Evolutionary conservation across 116 monocot species (phyloP), one percentile per base, ranked within the genome.

Genomic region (Cymodocea nodosa): DNA sequence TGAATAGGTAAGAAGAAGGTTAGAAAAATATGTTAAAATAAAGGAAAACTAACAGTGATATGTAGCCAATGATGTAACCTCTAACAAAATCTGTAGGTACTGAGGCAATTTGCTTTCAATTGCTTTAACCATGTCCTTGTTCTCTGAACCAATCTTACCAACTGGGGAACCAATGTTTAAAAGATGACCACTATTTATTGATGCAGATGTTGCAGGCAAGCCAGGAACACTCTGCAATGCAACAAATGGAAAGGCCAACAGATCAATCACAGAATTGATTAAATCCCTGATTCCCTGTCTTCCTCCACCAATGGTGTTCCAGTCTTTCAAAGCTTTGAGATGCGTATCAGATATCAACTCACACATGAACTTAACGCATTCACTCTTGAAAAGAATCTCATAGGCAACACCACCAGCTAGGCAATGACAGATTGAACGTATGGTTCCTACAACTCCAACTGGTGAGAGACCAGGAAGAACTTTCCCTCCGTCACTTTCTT

Each of bases 241-340:
- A 68, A 98, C 78, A 77, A 98, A 98, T 63, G 91, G 91, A 79
- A 88, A 98, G 49, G 98, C 98, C 76, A 91, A 78, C 59, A 98
- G 75, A 86, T 92, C 84, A 79, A 98, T 79, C 1, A 89, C 88
- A 23, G 80, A 67, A 75, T 88, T 82, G 36, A 89, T 68, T 68
- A 92, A 65, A 67, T 92, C 89, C 73, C 73, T 84, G 63, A 87
- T 71, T 51, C 98, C 92, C 68, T 50, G 58, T 15, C 51, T 78
- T 66, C 92, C 92, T 19, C 98, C 98, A 69, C 85, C 85, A 69
- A 78, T 82, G 15, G 92, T 89, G 63, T 52, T 80, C 98, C 98
- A 98, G 49, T 67, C 63, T 68, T 71, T 84, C 49, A 98, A 69
- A 57, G 66, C 67, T 35, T 72, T 82, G 15, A 98, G 82, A 73